These are phyloP conservation scores for Corymbia maculata DNA, from an alignment of 345 rosid genomes.

Conservation along the genomic window DNA sequence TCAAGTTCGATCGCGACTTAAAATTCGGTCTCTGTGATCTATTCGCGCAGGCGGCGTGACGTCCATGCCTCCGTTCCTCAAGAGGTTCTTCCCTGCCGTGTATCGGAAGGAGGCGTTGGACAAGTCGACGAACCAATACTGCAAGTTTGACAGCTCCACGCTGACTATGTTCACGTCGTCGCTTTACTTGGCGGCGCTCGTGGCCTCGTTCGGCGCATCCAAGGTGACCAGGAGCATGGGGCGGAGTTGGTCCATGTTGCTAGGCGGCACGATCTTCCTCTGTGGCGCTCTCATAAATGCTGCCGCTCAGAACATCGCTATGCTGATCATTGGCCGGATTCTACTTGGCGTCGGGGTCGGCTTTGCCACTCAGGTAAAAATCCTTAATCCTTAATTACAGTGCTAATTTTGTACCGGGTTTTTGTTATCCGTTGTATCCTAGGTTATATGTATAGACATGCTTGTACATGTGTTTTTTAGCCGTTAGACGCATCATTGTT, in stretches of 20 bases:
- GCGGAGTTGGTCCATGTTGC: background rate
- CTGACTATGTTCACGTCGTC: conserved; percentile 22
- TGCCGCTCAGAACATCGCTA: background rate
- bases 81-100: background rate
- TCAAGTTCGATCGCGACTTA: background rate
- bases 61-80: conserved; percentile 1
- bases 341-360: conserved; percentile 1
- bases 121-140: conserved; percentile 24
- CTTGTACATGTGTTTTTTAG: background rate
- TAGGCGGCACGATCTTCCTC: background rate
- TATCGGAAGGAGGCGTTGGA: background rate
- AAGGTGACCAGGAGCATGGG: background rate
- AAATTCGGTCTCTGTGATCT: background rate
- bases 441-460: background rate
- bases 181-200: conserved; percentile 16
- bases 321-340: conserved; percentile 4
- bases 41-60: conserved; percentile 1
- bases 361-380: conserved; percentile 70
- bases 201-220: conserved; percentile 8
- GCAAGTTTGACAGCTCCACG: conserved; percentile 21
- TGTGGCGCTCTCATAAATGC: background rate
- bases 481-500: background rate
- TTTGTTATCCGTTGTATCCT: background rate
- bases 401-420: background rate
- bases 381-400: background rate